These are phyloP conservation scores for Colletotrichum sp. DNA, from an alignment of 2,329 filamentous ascomycete species.

Conservation along the genomic window DNA sequence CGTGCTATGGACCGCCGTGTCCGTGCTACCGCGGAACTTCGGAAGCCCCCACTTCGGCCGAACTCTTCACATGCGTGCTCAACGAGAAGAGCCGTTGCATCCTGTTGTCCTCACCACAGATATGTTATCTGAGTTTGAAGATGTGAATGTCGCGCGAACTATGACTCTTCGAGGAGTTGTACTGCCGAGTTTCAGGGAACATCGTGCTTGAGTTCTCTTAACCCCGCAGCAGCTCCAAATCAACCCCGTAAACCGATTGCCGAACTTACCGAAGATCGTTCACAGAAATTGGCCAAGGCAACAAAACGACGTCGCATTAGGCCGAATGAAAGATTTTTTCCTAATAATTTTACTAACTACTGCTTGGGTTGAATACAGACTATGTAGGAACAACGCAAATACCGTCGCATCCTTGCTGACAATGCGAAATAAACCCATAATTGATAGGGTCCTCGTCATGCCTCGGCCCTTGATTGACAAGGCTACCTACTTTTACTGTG, in stretches of 20 bases:
- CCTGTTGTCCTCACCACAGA: not conserved
- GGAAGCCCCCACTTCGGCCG: not conserved
- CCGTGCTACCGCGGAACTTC: not conserved
- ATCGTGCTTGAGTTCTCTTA: not conserved
- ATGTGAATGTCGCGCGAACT: not conserved
- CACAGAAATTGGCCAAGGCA: not conserved
- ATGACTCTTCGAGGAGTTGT: not conserved
- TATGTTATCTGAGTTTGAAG: not conserved
- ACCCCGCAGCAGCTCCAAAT: not conserved
- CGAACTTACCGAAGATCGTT: not conserved
- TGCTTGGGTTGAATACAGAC: not conserved
- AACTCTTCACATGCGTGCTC: not conserved
- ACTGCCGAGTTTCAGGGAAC: not conserved
- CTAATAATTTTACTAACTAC: not conserved
- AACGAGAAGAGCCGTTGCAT: not conserved
- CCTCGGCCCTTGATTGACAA: not conserved
- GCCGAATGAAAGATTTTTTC: not conserved
- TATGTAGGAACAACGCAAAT: not conserved
- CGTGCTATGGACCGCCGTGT: not conserved
- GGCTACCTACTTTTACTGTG: no score
- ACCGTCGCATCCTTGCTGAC: not conserved
- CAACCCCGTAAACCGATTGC: not conserved
- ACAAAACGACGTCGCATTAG: not conserved
- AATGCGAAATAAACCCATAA: accelerated
- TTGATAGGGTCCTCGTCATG: not conserved